phyloP scores from a whole-genome alignment of 768 basidiomycete genomes.

The Mycena chlorophos region DNA sequence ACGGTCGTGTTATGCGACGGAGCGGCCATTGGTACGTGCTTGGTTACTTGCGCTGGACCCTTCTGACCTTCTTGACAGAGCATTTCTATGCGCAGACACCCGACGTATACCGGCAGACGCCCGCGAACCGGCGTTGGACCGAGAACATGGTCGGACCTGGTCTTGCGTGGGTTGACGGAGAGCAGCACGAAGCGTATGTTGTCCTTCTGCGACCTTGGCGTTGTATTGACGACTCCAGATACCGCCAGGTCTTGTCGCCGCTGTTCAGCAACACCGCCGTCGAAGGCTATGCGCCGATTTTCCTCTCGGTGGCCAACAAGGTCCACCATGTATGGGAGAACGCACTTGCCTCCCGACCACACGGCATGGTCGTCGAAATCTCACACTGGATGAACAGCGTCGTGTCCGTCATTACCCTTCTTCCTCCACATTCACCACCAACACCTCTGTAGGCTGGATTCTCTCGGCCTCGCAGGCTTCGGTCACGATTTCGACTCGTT shows the following conservation, averaged over 20 bases:
- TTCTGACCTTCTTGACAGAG: not conserved
- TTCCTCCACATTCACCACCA: not conserved
- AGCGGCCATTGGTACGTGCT: slow-evolving; percentile 10
- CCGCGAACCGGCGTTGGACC: not conserved
- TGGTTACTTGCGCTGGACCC: no score
- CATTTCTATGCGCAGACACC: slow-evolving; percentile 21
- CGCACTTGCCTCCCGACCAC: slow-evolving; percentile 11
- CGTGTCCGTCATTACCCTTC: slow-evolving; percentile 3
- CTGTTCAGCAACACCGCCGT: slow-evolving; percentile 11
- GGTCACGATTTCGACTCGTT: slow-evolving; percentile 38
- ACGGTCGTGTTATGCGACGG: slow-evolving; percentile 15
- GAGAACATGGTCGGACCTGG: slow-evolving; percentile 9
- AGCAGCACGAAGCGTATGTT: slow-evolving; percentile 9
- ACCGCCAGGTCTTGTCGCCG: slow-evolving; percentile 17
- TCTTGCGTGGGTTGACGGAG: slow-evolving; percentile 11
- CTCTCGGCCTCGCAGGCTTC: slow-evolving; percentile 37
- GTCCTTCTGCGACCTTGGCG: not conserved
- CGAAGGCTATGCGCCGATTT: slow-evolving; percentile 1
- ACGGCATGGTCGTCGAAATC: slow-evolving; percentile 17
- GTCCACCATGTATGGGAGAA: slow-evolving; percentile 10
- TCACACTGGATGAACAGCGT: slow-evolving; percentile 23
- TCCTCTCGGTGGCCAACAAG: slow-evolving; percentile 9
- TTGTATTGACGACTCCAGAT: not conserved
- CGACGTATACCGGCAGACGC: slow-evolving; percentile 3
- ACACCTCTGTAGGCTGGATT: slow-evolving; percentile 29